A percentile compares a stretch with the other conserved stretches of the same genome.
These are phyloP conservation scores for Claviceps sp. DNA, from an alignment of 2,329 filamentous ascomycete genomes.

Conservation along the genomic window DNA sequence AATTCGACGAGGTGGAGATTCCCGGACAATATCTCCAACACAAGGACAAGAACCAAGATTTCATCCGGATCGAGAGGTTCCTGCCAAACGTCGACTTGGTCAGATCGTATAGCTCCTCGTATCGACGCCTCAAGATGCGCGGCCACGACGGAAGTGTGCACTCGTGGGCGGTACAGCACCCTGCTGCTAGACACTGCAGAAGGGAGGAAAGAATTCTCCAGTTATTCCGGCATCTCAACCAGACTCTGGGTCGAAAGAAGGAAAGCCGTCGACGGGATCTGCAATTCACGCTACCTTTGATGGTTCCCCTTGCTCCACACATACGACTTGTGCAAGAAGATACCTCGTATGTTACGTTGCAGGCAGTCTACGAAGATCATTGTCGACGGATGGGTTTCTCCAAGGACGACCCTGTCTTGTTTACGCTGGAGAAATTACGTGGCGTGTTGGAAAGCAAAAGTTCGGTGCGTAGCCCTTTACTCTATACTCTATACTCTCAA, in stretches of 20 bases:
- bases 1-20: conserved; percentile 96
- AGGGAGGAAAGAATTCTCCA: conserved; percentile 92
- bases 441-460: conserved; percentile 58
- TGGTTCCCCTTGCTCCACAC: conserved; percentile 89
- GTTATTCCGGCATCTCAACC: conserved; percentile 95
- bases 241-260: conserved; percentile 80
- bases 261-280: conserved; percentile 87
- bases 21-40: conserved; percentile 94
- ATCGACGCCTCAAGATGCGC: conserved; percentile 86
- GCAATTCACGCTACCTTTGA: conserved; percentile 89
- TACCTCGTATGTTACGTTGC: conserved; percentile 81
- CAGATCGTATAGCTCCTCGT: conserved; percentile 78
- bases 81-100: conserved; percentile 89
- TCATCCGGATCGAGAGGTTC: conserved; percentile 94
- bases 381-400: conserved; percentile 75
- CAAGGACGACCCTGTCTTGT: conserved; percentile 91
- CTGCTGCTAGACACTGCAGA: conserved; percentile 79
- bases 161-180: conserved; percentile 91
- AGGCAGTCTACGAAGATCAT: conserved; percentile 92
- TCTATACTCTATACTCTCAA: no score
- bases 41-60: conserved; percentile 98
- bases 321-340: conserved; percentile 95
- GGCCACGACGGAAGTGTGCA: conserved; percentile 97
- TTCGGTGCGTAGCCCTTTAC: conserved; percentile 28
- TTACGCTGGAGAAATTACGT: conserved; percentile 88